phyloP scores from a whole-genome alignment of 148 eudicot genomes.

The Amaranthus cruentus region DNA sequence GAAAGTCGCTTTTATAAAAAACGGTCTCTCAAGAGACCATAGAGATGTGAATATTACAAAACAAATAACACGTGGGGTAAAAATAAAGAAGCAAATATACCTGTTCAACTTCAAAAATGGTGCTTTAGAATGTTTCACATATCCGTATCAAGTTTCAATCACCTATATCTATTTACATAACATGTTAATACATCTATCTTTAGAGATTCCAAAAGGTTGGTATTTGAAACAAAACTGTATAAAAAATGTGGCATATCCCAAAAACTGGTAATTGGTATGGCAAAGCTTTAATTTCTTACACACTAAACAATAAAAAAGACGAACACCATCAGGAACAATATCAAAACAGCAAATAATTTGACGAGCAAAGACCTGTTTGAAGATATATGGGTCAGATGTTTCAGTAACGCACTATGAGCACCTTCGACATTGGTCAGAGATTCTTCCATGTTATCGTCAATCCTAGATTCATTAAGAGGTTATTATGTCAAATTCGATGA shows the following conservation, averaged over 20 bases:
- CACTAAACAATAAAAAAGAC: conserved; percentile 57
- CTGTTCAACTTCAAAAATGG: neutral
- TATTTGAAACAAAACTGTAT: conserved; percentile 5
- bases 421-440: conserved; percentile 73
- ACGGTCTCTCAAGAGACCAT: too few species aligned
- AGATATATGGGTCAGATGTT: conserved; percentile 62
- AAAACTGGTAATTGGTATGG: neutral
- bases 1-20: too few species aligned
- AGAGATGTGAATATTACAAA: neutral
- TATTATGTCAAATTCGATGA: neutral
- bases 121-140: conserved; percentile 1
- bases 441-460: conserved; percentile 88
- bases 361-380: conserved; percentile 84
- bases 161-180: conserved; percentile 17
- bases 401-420: conserved; percentile 66
- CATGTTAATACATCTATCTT: neutral
- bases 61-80: too few species aligned
- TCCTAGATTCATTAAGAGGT: conserved; percentile 31
- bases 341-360: conserved; percentile 65
- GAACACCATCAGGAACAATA: conserved; percentile 60
- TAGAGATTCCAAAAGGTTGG: neutral
- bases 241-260: conserved; percentile 2
- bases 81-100: neutral
- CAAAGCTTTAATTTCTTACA: neutral
- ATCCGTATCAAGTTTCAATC: neutral